Percentiles rank a stretch among this genome's conserved stretches.
Conservation (phyloP, 1,284 basidiomycete genomes). For the Sanguinoderma infundibulare region DNA sequence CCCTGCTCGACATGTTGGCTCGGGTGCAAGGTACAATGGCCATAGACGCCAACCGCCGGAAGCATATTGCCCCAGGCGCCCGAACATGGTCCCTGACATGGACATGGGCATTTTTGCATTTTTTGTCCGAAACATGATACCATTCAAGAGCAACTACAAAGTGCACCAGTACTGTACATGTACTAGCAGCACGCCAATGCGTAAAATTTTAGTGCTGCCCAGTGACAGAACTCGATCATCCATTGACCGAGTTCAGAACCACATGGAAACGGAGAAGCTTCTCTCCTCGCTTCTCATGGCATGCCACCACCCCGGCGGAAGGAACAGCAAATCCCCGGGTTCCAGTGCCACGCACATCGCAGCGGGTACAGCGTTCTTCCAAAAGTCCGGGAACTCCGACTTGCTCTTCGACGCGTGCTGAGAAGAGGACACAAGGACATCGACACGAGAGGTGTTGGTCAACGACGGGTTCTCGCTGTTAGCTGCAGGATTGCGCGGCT, state of each 20-base stretch:
- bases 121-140: no score
- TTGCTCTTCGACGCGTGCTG: slow-evolving; percentile 25
- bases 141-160: no score
- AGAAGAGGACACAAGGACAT: slow-evolving; percentile 59
- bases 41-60: slow-evolving; percentile 3
- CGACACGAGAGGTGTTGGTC: slow-evolving; percentile 70
- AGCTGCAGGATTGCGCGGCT: slow-evolving; percentile 41
- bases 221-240: not conserved
- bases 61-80: not conserved
- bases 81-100: not conserved
- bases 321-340: slow-evolving; percentile 85
- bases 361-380: slow-evolving; percentile 60
- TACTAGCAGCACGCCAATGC: no score
- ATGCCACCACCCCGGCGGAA: slow-evolving; percentile 95
- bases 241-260: slow-evolving; percentile 55
- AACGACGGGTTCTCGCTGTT: slow-evolving; percentile 48
- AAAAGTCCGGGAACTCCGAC: slow-evolving; percentile 52
- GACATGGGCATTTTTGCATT: no score
- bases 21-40: not conserved
- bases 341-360: slow-evolving; percentile 70
- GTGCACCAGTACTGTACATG: no score
- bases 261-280: slow-evolving; percentile 82
- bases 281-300: slow-evolving; percentile 82
- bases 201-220: no score
- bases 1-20: slow-evolving; percentile 65